Conservation (phyloP, 192 early-diverging fungal genomes). For the Kappamyces sp. region DNA sequence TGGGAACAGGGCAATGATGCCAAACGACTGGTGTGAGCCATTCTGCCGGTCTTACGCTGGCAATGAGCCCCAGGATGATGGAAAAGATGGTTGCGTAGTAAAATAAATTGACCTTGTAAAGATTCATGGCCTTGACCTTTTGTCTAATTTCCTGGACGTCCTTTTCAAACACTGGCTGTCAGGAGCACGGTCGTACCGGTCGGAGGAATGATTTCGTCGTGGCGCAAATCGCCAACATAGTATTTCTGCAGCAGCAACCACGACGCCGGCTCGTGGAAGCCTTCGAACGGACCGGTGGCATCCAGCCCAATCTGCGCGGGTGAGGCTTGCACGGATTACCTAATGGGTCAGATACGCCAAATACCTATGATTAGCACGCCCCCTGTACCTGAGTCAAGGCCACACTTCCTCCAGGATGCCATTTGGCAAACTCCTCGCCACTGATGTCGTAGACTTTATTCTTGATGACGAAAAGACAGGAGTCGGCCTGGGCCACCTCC, state of each 20-base stretch:
- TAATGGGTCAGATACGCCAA: background rate
- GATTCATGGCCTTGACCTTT: conserved; percentile 45
- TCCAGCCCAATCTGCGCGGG: conserved; percentile 61
- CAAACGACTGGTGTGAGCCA: conserved; percentile 6
- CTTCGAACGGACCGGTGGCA: conserved; percentile 60
- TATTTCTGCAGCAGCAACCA: conserved; percentile 63
- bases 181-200: conserved; percentile 18
- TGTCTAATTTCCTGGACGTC: conserved; percentile 57
- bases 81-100: conserved; percentile 63
- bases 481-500: conserved; percentile 21
- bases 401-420: conserved; percentile 74
- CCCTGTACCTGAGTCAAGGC: conserved; percentile 63
- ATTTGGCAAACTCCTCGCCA: conserved; percentile 53
- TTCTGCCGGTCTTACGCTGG: conserved; percentile 20
- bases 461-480: conserved; percentile 55
- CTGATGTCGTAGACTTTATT: conserved; percentile 75
- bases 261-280: conserved; percentile 65
- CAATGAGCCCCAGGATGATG: conserved; percentile 47
- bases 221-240: conserved; percentile 66
- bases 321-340: conserved; percentile 1
- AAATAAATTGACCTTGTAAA: conserved; percentile 60
- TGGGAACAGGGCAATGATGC: conserved; percentile 42
- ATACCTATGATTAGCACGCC: conserved; percentile 21
- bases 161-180: conserved; percentile 34
- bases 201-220: conserved; percentile 37